These are phyloP conservation scores for Stagonosporopsis rhizophila DNA, from an alignment of 2,329 filamentous ascomycete genomes.

Conservation along the genomic window DNA sequence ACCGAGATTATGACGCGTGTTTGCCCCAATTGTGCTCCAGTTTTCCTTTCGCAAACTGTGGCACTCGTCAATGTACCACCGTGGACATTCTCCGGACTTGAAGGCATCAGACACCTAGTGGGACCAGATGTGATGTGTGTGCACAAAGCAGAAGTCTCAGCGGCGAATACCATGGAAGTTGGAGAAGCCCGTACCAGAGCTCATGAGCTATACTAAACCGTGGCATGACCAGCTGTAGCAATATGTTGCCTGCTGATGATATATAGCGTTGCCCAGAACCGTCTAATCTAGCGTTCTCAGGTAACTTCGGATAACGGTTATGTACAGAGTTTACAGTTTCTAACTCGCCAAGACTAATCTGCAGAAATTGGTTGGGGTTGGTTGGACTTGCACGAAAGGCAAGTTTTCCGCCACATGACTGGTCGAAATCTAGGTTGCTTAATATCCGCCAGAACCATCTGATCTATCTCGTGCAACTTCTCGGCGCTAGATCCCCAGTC, in stretches of 20 bases:
- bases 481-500: conserved; percentile 13
- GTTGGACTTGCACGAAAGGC: conserved; percentile 1
- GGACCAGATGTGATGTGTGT: not conserved
- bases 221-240: not conserved
- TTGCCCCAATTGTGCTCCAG: not conserved
- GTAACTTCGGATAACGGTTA: conserved; percentile 1
- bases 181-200: not conserved
- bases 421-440: conserved; percentile 24
- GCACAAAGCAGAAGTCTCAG: not conserved
- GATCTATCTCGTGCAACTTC: conserved; percentile 30
- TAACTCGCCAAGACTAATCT: not conserved
- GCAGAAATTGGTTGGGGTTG: not conserved
- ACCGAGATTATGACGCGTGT: conserved; percentile 31
- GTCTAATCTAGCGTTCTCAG: not conserved
- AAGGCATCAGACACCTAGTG: not conserved
- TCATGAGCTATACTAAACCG: not conserved
- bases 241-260: not conserved
- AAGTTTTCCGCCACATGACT: conserved; percentile 25
- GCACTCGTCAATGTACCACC: not conserved
- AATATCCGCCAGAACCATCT: conserved; percentile 31
- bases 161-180: not conserved
- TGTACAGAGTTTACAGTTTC: not conserved
- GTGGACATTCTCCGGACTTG: not conserved
- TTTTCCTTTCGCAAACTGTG: not conserved
- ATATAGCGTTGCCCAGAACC: not conserved